Conservation (phyloP, 2,329 filamentous ascomycete species). For the Dothideomycetes sp. region DNA sequence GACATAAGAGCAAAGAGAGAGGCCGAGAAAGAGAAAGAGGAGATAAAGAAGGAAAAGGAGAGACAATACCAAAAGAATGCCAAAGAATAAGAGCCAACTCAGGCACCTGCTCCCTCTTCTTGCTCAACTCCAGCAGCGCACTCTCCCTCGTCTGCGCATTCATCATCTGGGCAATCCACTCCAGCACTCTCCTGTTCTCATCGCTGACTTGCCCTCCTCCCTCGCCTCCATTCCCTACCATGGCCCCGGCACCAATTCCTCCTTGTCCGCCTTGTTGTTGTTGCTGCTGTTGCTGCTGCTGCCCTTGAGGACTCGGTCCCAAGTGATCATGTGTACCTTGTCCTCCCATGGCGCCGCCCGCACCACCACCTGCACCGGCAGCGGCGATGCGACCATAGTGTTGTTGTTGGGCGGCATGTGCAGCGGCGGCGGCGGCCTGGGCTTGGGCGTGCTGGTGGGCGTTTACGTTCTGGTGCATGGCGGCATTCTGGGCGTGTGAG, state of each 20-base stretch:
- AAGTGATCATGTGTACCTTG: conserved; percentile 11
- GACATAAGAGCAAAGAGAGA: too few relatives aligned
- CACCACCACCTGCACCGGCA: conserved; percentile 13
- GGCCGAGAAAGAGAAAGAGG: too few relatives aligned
- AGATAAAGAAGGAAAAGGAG: too few relatives aligned
- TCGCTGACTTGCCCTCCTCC: conserved; percentile 40
- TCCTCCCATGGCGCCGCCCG: conserved; percentile 8
- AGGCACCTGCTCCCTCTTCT: conserved; percentile 96
- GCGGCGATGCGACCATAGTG: conserved; percentile 26
- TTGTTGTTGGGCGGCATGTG: conserved; percentile 30
- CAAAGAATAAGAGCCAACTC: conserved; percentile 92
- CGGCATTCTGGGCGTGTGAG: conserved; percentile 3
- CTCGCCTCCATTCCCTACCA: conserved; percentile 6
- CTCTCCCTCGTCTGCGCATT: conserved; percentile 80
- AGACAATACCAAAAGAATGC: conserved; percentile 97
- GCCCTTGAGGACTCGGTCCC: conserved; percentile 12
- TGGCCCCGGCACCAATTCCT: conserved; percentile 15
- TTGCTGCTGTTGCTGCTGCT: conserved; percentile 7
- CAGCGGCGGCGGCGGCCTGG: conserved; percentile 40
- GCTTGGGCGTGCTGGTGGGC: conserved; percentile 19
- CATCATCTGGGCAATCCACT: conserved; percentile 83
- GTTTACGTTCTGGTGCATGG: conserved; percentile 4
- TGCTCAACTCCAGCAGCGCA: conserved; percentile 88
- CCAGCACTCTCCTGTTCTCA: conserved; percentile 85
- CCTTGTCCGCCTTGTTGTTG: background rate